A percentile compares a stretch with the other conserved stretches of the same genome.
These are phyloP conservation scores for Wickerhamomyces sp. DNA, from an alignment of 1,139 yeast genomes.

Conservation along the genomic window DNA sequence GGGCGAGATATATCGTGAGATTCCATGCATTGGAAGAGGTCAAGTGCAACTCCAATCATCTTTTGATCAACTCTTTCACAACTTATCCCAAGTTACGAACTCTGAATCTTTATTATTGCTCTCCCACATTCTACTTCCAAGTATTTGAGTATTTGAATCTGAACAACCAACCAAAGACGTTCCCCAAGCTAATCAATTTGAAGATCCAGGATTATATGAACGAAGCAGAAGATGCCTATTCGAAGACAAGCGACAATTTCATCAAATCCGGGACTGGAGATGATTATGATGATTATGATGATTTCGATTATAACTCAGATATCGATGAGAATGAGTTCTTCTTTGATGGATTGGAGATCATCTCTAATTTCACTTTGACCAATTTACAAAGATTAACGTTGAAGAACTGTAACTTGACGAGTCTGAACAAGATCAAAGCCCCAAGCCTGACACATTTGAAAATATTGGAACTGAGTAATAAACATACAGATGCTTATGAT, in stretches of 20 bases:
- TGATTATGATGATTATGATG: slow-evolving; percentile 17
- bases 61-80: slow-evolving; percentile 11
- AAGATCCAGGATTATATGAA: slow-evolving; percentile 22
- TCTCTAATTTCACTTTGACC: slow-evolving; percentile 14
- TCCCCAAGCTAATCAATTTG: slow-evolving; percentile 13
- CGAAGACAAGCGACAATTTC: slow-evolving; percentile 17
- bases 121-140: slow-evolving; percentile 19
- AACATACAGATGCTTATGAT: slow-evolving; percentile 17
- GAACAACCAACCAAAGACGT: slow-evolving; percentile 6
- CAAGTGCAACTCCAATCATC: slow-evolving; percentile 19
- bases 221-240: slow-evolving; percentile 20
- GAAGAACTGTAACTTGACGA: slow-evolving; percentile 20
- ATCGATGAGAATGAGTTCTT: slow-evolving; percentile 23
- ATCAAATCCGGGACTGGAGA: slow-evolving; percentile 5
- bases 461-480: slow-evolving; percentile 12
- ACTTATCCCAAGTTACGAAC: slow-evolving; percentile 10
- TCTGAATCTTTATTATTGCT: slow-evolving; percentile 19
- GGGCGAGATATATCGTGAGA: slow-evolving; percentile 5
- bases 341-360: slow-evolving; percentile 22
- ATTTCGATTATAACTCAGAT: slow-evolving; percentile 21
- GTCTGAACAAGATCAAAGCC: slow-evolving; percentile 12
- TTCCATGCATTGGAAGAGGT: slow-evolving; percentile 15
- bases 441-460: slow-evolving; percentile 12
- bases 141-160: slow-evolving; percentile 15
- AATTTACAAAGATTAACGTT: slow-evolving; percentile 11